These are phyloP conservation scores for Fusarium concolor DNA, from an alignment of 2,329 filamentous ascomycete species.

Conservation along the genomic window DNA sequence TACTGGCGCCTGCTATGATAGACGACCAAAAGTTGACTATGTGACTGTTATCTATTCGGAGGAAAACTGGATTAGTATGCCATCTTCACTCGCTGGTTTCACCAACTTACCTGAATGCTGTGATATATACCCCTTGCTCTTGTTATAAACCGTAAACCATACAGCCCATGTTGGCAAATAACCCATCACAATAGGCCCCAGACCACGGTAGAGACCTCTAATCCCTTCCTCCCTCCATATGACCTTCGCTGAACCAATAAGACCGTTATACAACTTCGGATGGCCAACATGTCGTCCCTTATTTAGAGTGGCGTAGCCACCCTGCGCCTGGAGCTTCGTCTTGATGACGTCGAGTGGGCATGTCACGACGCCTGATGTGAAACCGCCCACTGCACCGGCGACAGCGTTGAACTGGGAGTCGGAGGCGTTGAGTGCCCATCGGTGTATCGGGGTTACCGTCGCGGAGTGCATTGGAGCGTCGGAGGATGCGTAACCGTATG, in stretches of 20 bases:
- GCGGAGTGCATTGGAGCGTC: slow-evolving; percentile 50
- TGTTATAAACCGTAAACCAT: slow-evolving; percentile 96
- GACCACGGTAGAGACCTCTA: slow-evolving; percentile 89
- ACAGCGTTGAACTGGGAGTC: slow-evolving; percentile 82
- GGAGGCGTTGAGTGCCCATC: slow-evolving; percentile 67
- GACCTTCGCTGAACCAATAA: slow-evolving; percentile 84
- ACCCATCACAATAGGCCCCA: slow-evolving; percentile 93
- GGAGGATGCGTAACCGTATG: slow-evolving; percentile 51
- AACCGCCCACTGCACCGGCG: slow-evolving; percentile 87
- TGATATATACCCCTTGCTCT: slow-evolving; percentile 80
- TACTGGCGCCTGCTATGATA: slow-evolving; percentile 89
- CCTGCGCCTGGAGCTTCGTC: slow-evolving; percentile 96
- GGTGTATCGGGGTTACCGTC: slow-evolving; percentile 61
- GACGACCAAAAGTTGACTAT: slow-evolving; percentile 89
- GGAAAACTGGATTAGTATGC: slow-evolving; percentile 27
- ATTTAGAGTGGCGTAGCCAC: slow-evolving; percentile 74
- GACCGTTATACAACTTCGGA: slow-evolving; percentile 80
- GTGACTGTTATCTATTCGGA: slow-evolving; percentile 74
- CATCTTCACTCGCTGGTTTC: background rate
- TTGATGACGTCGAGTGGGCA: slow-evolving; percentile 99
- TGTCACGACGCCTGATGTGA: slow-evolving; percentile 93
- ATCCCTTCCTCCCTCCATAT: slow-evolving; percentile 93
- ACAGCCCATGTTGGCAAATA: slow-evolving; percentile 99
- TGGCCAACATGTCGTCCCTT: slow-evolving; percentile 62
- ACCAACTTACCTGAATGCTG: slow-evolving; percentile 68